Evolutionary conservation across 1,284 basidiomycete species (phyloP).

Genomic region (Chalciporus sp.): DNA sequence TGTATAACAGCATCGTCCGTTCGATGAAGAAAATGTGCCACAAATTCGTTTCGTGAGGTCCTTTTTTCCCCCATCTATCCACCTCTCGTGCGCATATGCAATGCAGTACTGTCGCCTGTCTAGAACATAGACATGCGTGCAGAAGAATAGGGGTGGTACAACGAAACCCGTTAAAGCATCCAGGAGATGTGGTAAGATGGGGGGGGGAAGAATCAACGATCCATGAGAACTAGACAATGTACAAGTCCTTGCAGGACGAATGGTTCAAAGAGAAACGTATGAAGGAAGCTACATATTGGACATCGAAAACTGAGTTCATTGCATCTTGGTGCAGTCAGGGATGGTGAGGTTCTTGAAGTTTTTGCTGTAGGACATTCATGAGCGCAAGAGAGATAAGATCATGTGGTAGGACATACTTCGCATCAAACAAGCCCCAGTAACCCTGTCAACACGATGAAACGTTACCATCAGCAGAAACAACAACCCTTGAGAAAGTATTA

Average conservation of each 20-base stretch:
- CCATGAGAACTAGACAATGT: slow-evolving; percentile 15
- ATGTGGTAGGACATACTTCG: slow-evolving; percentile 39
- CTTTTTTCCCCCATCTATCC: background rate
- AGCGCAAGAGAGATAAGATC: background rate
- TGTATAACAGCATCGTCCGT: background rate
- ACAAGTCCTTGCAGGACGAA: slow-evolving; percentile 27
- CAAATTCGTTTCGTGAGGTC: background rate
- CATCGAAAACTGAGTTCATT: slow-evolving; percentile 1
- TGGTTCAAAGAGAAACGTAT: background rate
- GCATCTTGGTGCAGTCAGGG: slow-evolving; percentile 41
- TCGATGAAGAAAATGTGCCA: background rate
- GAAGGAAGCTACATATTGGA: slow-evolving; percentile 10
- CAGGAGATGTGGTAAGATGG: background rate
- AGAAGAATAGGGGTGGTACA: background rate
- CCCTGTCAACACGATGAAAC: slow-evolving; percentile 32
- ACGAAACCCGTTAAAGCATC: background rate
- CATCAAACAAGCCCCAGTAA: slow-evolving; percentile 67
- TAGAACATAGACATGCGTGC: background rate
- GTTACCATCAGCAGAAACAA: slow-evolving; percentile 4
- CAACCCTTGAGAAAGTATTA: slow-evolving; percentile 43
- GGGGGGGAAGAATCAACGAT: background rate
- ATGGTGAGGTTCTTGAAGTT: slow-evolving; percentile 60
- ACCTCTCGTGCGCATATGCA: background rate
- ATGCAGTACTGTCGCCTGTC: background rate
- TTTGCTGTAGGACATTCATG: slow-evolving; percentile 40